Evolutionary conservation across 1,139 yeast species (phyloP).

Genomic region (Pichia sp.): DNA sequence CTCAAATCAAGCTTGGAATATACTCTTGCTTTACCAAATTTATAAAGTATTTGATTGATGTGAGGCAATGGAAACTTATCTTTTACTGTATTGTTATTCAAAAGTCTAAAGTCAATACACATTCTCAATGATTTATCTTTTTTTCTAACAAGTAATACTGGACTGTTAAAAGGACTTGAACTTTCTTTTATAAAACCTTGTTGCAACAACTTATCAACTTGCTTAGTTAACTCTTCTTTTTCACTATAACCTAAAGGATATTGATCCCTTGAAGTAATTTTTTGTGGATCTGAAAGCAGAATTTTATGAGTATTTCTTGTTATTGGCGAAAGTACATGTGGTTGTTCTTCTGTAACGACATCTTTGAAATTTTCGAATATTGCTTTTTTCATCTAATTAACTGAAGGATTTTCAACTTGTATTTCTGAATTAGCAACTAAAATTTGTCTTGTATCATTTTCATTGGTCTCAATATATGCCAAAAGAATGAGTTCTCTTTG

Average conservation of each 20-base stretch:
- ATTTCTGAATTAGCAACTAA: too few species aligned
- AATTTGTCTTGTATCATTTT: too few species aligned
- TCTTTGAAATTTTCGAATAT: constrained; percentile 1
- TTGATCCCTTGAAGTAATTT: neutral
- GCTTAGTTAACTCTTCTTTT: neutral
- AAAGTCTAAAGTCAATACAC: constrained; percentile 17
- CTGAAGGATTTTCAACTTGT: neutral
- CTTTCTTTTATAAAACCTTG: constrained; percentile 1
- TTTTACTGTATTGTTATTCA: constrained; percentile 1
- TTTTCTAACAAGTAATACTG: constrained; percentile 11
- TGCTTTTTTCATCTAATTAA: neutral
- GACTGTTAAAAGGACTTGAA: constrained; percentile 1
- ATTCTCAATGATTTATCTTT: constrained; percentile 17
- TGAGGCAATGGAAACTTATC: neutral
- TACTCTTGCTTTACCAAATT: constrained; percentile 3
- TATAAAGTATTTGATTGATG: neutral
- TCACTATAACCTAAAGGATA: constrained; percentile 1
- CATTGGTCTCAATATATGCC: neutral
- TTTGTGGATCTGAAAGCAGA: neutral
- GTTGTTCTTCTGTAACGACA: constrained; percentile 5
- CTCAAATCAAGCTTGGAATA: constrained; percentile 19
- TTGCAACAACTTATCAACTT: neutral
- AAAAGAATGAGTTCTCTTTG: neutral
- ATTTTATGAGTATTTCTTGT: constrained; percentile 1
- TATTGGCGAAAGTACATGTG: constrained; percentile 1